phyloP scores from a whole-genome alignment of 306 rosid species.

The Pachyrhizus erosus region DNA sequence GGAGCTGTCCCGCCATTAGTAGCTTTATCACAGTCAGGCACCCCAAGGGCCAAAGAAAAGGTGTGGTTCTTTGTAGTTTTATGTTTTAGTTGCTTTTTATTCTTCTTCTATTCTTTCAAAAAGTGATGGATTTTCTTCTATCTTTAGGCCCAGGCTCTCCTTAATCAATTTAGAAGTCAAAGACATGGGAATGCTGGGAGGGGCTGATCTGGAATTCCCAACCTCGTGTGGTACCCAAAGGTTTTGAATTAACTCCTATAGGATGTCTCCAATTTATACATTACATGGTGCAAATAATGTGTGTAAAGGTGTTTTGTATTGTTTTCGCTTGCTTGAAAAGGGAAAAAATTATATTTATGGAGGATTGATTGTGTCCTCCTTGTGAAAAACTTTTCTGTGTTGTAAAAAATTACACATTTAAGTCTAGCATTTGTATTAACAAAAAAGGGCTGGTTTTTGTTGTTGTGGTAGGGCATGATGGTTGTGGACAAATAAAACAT shows the following conservation, averaged over 20 bases:
- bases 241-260: slow-evolving; percentile 57
- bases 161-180: slow-evolving; percentile 87
- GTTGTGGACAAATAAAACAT: slow-evolving; percentile 33
- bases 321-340: slow-evolving; percentile 57
- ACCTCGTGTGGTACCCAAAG: slow-evolving; percentile 44
- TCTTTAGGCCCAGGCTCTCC: slow-evolving; percentile 92
- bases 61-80: slow-evolving; percentile 48
- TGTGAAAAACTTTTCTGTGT: slow-evolving; percentile 47
- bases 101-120: not conserved
- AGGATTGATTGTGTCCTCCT: slow-evolving; percentile 55
- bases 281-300: slow-evolving; percentile 66
- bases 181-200: slow-evolving; percentile 92
- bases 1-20: slow-evolving; percentile 98
- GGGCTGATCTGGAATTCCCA: slow-evolving; percentile 59
- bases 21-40: slow-evolving; percentile 89
- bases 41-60: slow-evolving; percentile 97
- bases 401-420: slow-evolving; percentile 51
- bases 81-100: slow-evolving; percentile 22
- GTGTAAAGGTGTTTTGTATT: slow-evolving; percentile 56
- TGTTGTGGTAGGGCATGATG: slow-evolving; percentile 35
- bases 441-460: slow-evolving; percentile 29
- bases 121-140: slow-evolving; percentile 36
- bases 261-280: slow-evolving; percentile 56
- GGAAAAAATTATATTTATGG: slow-evolving; percentile 49
- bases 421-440: slow-evolving; percentile 45